Conservation (phyloP, 2,329 filamentous ascomycete genomes). For the Mycosphaerella arachidis region DNA sequence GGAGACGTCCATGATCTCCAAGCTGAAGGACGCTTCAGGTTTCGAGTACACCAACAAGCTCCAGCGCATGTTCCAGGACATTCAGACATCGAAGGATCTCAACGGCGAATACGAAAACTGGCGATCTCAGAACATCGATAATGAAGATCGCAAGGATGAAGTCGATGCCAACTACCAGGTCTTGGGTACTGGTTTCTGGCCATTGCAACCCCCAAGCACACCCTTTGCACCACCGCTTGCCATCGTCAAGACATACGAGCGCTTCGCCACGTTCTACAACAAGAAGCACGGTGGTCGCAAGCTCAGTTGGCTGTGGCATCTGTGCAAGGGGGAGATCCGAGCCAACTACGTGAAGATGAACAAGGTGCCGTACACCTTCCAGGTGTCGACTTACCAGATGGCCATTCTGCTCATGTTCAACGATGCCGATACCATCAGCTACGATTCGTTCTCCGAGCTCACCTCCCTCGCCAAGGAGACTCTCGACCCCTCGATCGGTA, state of each 20-base stretch:
- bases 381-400: slow-evolving; percentile 98
- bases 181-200: slow-evolving; percentile 96
- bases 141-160: slow-evolving; percentile 60
- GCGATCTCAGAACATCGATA: slow-evolving; percentile 62
- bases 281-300: slow-evolving; percentile 96
- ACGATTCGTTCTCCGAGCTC: slow-evolving; percentile 78
- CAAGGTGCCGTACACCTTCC: slow-evolving; percentile 93
- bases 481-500: slow-evolving; percentile 77
- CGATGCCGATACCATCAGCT: slow-evolving; percentile 76
- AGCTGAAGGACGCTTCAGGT: slow-evolving; percentile 95
- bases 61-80: slow-evolving; percentile 99
- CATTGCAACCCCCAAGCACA: slow-evolving; percentile 78
- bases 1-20: slow-evolving; percentile 99
- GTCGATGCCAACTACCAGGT: slow-evolving; percentile 89
- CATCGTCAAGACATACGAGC: slow-evolving; percentile 81
- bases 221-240: slow-evolving; percentile 82
- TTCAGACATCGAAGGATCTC: slow-evolving; percentile 97
- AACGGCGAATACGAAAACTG: slow-evolving; percentile 83
- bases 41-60: slow-evolving; percentile 99
- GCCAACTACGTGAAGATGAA: slow-evolving; percentile 82
- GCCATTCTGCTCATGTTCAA: slow-evolving; percentile 93
- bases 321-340: slow-evolving; percentile 96
- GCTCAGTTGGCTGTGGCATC: slow-evolving; percentile 95
- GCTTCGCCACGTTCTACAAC: slow-evolving; percentile 87
- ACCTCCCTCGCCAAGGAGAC: slow-evolving; percentile 77